These are phyloP conservation scores for Pseudogymnoascus sp. DNA, from an alignment of 2,329 filamentous ascomycete genomes.

Conservation along the genomic window DNA sequence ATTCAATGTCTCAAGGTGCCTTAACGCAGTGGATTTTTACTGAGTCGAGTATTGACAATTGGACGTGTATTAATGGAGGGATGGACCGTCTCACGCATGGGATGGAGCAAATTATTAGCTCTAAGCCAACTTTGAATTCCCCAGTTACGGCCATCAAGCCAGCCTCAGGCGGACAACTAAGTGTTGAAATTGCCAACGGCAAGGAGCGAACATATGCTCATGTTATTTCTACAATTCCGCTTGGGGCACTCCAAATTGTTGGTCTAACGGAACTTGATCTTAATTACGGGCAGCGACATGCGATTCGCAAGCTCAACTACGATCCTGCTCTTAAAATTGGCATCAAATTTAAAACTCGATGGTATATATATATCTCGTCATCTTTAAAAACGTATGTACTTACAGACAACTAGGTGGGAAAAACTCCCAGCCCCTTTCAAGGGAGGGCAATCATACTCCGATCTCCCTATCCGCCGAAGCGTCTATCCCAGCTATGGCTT, in stretches of 20 bases:
- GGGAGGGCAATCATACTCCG: constrained; percentile 24
- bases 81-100: constrained; percentile 22
- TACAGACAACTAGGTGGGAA: neutral
- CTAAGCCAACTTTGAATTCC: constrained; percentile 9
- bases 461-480: constrained; percentile 23
- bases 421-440: neutral
- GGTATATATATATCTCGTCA: constrained; percentile 23
- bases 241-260: constrained; percentile 16
- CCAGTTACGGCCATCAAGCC: constrained; percentile 12
- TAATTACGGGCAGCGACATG: constrained; percentile 19
- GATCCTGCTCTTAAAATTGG: constrained; percentile 26
- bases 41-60: constrained; percentile 13
- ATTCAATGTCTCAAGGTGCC: constrained; percentile 28
- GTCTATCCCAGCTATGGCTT: constrained; percentile 28
- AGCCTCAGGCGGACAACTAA: constrained; percentile 4
- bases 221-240: constrained; percentile 19
- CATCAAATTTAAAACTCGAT: constrained; percentile 26
- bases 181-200: constrained; percentile 10
- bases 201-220: constrained; percentile 11
- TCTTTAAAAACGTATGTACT: constrained; percentile 15
- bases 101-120: constrained; percentile 19
- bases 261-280: constrained; percentile 14
- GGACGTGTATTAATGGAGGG: constrained; percentile 29
- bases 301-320: constrained; percentile 27
- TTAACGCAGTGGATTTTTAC: constrained; percentile 29